A percentile compares a stretch with the other conserved stretches of the same genome.
Evolutionary conservation across 73 alveolate species (phyloP).

Genomic region (Paramecium sonneborni): DNA sequence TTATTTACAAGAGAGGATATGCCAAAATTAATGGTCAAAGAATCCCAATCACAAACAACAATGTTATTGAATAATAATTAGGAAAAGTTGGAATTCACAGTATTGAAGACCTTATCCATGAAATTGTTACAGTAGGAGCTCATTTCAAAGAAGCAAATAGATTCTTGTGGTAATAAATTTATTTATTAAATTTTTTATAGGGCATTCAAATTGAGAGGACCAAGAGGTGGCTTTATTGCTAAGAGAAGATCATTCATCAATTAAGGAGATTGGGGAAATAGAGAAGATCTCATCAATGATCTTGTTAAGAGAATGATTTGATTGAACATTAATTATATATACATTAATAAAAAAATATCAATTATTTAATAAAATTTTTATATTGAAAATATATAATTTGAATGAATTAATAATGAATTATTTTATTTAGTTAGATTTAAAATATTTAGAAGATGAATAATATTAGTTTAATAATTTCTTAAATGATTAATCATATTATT

Average conservation of each 20-base stretch:
- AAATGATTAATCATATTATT: too few species aligned
- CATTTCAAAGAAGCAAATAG: slow-evolving; percentile 96
- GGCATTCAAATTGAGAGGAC: slow-evolving; percentile 77
- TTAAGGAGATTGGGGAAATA: slow-evolving; percentile 96
- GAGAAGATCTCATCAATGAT: slow-evolving; percentile 93
- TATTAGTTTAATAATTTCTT: too few species aligned
- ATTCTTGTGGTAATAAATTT: slow-evolving; percentile 81
- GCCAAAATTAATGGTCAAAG: slow-evolving; percentile 79
- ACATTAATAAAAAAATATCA: not conserved
- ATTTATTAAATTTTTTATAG: not conserved
- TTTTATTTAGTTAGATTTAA: too few species aligned
- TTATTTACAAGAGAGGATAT: slow-evolving; percentile 96
- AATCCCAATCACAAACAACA: slow-evolving; percentile 93
- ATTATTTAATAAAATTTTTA: not conserved
- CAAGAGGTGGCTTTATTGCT: slow-evolving; percentile 88
- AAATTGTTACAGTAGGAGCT: slow-evolving; percentile 91
- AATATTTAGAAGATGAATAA: too few species aligned
- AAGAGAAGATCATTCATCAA: slow-evolving; percentile 88
- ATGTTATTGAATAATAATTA: slow-evolving; percentile 79
- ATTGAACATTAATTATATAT: not conserved
- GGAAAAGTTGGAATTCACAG: slow-evolving; percentile 94
- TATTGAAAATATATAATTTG: not conserved
- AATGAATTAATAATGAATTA: too few species aligned
- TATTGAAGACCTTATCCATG: slow-evolving; percentile 80
- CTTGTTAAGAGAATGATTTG: slow-evolving; percentile 90